Conservation (phyloP, 2,329 filamentous ascomycete species). For the Fusarium sp. region DNA sequence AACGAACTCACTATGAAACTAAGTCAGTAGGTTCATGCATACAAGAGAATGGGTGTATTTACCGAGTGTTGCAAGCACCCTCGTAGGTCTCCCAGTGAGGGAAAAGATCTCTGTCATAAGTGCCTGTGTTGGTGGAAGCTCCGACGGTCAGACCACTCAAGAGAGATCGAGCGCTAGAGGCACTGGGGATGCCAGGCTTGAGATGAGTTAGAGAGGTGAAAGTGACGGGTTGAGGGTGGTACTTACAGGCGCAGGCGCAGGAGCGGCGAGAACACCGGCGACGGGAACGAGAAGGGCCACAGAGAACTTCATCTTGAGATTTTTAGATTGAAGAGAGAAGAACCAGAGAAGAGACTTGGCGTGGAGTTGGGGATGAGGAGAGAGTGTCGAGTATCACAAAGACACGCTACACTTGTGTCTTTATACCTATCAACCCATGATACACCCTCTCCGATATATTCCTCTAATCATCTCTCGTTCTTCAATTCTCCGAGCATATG, state of each 20-base stretch:
- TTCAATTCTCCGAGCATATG: constrained; percentile 15
- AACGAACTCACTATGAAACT: constrained; percentile 15
- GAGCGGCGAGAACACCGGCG: constrained; percentile 50
- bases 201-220: not conserved
- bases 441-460: not conserved
- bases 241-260: constrained; percentile 50
- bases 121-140: constrained; percentile 65
- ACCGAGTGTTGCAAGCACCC: constrained; percentile 79
- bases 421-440: constrained; percentile 30
- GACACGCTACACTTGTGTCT: constrained; percentile 11
- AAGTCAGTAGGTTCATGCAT: constrained; percentile 17
- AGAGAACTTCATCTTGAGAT: constrained; percentile 53
- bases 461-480: constrained; percentile 7
- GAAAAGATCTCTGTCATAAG: constrained; percentile 78
- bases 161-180: constrained; percentile 68
- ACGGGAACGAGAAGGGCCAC: constrained; percentile 47
- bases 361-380: not conserved
- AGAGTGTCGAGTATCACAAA: not conserved
- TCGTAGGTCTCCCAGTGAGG: constrained; percentile 78
- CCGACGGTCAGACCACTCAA: constrained; percentile 73
- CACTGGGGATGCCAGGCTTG: constrained; percentile 73
- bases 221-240: not conserved
- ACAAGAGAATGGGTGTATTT: constrained; percentile 15
- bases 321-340: not conserved
- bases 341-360: not conserved